Evolutionary conservation across 208 protist genomes (phyloP).

Genomic region (Phytomonas serpens): DNA sequence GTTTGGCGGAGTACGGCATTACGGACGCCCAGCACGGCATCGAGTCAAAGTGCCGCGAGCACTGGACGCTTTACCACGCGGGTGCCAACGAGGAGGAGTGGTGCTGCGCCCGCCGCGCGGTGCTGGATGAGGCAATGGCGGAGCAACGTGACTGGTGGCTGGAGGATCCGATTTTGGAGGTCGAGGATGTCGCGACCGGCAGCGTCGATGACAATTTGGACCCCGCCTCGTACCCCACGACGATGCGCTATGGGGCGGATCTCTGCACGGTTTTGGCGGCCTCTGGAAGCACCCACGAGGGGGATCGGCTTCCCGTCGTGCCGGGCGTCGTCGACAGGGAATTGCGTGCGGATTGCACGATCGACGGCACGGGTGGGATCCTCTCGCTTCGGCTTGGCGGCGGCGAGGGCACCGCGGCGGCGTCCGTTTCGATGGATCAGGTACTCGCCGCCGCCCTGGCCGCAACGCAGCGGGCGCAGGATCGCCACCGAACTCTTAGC

Average conservation of each 20-base stretch:
- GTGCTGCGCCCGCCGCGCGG: conserved; percentile 46
- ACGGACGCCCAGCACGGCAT: conserved; percentile 42
- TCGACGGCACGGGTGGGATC: conserved; percentile 71
- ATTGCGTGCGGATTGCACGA: conserved; percentile 38
- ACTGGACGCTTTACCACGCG: conserved; percentile 74
- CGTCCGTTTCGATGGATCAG: conserved; percentile 39
- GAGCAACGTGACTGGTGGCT: conserved; percentile 80
- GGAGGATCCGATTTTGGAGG: conserved; percentile 64
- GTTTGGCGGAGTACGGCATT: conserved; percentile 34
- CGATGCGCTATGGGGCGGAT: conserved; percentile 59
- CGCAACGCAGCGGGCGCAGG: conserved; percentile 53
- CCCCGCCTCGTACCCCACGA: conserved; percentile 27
- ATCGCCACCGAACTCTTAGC: conserved; percentile 58
- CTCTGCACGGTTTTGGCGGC: conserved; percentile 49
- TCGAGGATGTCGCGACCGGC: conserved; percentile 35
- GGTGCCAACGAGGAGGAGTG: conserved; percentile 73
- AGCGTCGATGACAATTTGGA: conserved; percentile 19
- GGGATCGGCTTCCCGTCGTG: conserved; percentile 14
- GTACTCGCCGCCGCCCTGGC: conserved; percentile 40
- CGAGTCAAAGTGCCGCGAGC: conserved; percentile 43
- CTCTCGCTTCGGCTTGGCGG: conserved; percentile 12
- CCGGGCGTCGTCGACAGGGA: conserved; percentile 6
- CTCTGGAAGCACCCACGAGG: conserved; percentile 23
- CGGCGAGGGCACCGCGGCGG: conserved; percentile 20
- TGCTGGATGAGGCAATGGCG: conserved; percentile 46